phyloP scores from a whole-genome alignment of 1,284 basidiomycete genomes.

The Moesziomyces parantarcticus region DNA sequence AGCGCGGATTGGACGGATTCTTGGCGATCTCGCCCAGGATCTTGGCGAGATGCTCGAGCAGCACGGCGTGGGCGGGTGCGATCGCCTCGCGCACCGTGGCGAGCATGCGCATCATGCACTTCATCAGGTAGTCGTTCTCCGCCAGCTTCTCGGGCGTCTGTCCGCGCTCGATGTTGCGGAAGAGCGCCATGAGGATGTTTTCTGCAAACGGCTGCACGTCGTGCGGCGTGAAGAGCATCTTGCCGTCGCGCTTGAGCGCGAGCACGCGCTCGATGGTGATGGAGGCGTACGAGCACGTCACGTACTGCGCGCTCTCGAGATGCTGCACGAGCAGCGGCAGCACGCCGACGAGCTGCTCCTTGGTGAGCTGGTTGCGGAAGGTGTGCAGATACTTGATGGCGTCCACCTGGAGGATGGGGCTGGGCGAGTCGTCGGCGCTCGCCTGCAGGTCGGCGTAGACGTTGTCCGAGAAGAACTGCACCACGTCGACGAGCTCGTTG shows the following conservation, averaged over 20 bases:
- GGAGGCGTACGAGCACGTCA: slow-evolving; percentile 70
- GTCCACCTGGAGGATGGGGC: slow-evolving; percentile 91
- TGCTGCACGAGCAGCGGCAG: slow-evolving; percentile 88
- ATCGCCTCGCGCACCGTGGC: slow-evolving; percentile 85
- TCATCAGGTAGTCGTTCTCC: slow-evolving; percentile 98
- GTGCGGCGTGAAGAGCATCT: slow-evolving; percentile 77
- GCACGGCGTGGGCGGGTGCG: slow-evolving; percentile 76
- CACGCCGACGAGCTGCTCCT: slow-evolving; percentile 90
- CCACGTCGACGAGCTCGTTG: slow-evolving; percentile 90
- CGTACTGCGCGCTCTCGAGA: slow-evolving; percentile 71
- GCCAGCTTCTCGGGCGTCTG: slow-evolving; percentile 91
- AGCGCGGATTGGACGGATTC: slow-evolving; percentile 96
- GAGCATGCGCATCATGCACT: slow-evolving; percentile 95
- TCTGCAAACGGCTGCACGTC: slow-evolving; percentile 87
- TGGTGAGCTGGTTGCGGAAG: slow-evolving; percentile 92
- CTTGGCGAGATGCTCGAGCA: slow-evolving; percentile 79
- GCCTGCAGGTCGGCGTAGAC: slow-evolving; percentile 89
- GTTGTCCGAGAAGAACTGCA: slow-evolving; percentile 93
- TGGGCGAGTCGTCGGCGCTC: slow-evolving; percentile 69
- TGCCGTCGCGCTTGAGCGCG: slow-evolving; percentile 78
- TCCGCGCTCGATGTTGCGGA: slow-evolving; percentile 84
- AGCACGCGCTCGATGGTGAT: slow-evolving; percentile 72
- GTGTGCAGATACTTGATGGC: slow-evolving; percentile 79
- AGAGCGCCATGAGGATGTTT: slow-evolving; percentile 79
- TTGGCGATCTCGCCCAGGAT: slow-evolving; percentile 89